Percentiles rank a stretch among this genome's conserved stretches.
Conservation (phyloP, 1,284 basidiomycete species). For the Ceratorhiza oryzae-sativae region DNA sequence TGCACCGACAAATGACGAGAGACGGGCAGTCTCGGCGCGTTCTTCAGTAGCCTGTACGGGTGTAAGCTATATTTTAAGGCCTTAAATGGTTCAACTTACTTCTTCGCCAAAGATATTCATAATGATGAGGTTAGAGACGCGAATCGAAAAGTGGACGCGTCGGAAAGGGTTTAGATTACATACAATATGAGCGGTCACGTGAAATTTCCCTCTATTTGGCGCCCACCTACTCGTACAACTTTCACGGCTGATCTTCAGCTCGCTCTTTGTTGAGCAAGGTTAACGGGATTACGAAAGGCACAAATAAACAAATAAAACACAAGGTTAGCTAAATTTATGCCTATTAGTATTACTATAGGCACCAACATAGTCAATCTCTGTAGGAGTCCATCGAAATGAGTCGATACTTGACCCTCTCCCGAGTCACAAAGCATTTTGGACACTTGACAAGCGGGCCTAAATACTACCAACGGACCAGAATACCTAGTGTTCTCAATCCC, state of each 20-base stretch:
- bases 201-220: neutral
- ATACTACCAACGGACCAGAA: neutral
- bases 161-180: constrained; percentile 38
- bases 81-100: constrained; percentile 46
- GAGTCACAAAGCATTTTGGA: constrained; percentile 29
- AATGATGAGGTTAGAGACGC: constrained; percentile 31
- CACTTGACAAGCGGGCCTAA: constrained; percentile 12
- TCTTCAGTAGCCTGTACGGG: constrained; percentile 88
- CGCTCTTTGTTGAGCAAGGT: neutral
- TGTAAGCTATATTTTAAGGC: constrained; percentile 4
- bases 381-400: neutral
- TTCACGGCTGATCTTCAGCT: neutral
- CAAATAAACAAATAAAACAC: too few species aligned
- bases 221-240: neutral
- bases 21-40: constrained; percentile 97
- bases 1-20: constrained; percentile 97
- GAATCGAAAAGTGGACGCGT: constrained; percentile 39
- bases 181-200: constrained; percentile 4
- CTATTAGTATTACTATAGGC: too few species aligned
- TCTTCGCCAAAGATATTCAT: constrained; percentile 59
- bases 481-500: constrained; percentile 1
- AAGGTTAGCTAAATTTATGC: too few species aligned
- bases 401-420: constrained; percentile 21
- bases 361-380: neutral
- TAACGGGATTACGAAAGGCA: too few species aligned